Percentiles rank a stretch among this genome's conserved stretches.
Evolutionary conservation across 768 basidiomycete species (phyloP).

Genomic region (Postia placenta): DNA sequence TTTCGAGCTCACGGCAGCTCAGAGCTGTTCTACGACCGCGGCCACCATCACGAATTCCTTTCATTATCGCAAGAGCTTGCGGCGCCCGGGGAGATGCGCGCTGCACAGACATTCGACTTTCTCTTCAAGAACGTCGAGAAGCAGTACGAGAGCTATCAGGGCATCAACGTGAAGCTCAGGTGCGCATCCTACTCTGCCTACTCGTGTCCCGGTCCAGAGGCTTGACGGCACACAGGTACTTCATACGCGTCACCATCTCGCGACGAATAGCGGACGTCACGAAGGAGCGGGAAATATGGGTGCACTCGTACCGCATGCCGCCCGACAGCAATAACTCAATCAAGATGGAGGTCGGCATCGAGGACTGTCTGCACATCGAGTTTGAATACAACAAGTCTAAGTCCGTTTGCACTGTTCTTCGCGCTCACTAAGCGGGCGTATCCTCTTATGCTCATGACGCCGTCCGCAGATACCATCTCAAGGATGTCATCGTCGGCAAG

Average conservation of each 20-base stretch:
- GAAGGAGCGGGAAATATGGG: conserved; percentile 95
- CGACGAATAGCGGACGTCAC: conserved; percentile 88
- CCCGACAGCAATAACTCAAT: conserved; percentile 97
- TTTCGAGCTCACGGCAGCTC: conserved; percentile 3
- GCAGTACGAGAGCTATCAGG: conserved; percentile 96
- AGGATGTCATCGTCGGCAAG: conserved; percentile 99
- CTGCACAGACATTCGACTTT: conserved; percentile 95
- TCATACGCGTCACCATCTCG: conserved; percentile 85
- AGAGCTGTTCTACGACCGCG: conserved; percentile 95
- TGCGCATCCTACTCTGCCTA: conserved; percentile 30
- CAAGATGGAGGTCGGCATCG: conserved; percentile 99
- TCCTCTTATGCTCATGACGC: background rate
- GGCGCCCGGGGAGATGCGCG: conserved; percentile 93
- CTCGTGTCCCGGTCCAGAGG: background rate
- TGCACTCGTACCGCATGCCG: conserved; percentile 97
- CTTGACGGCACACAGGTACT: conserved; percentile 55
- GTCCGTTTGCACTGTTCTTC: conserved; percentile 38
- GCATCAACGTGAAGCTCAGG: conserved; percentile 97
- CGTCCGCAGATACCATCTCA: conserved; percentile 81
- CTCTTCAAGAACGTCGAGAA: conserved; percentile 99
- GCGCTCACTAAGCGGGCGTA: background rate
- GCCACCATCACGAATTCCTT: conserved; percentile 97
- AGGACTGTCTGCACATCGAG: conserved; percentile 97
- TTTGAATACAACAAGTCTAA: conserved; percentile 99
- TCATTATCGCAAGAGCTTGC: conserved; percentile 94